Conservation (phyloP, 2,329 filamentous ascomycete species). For the Fusarium beomiforme region DNA sequence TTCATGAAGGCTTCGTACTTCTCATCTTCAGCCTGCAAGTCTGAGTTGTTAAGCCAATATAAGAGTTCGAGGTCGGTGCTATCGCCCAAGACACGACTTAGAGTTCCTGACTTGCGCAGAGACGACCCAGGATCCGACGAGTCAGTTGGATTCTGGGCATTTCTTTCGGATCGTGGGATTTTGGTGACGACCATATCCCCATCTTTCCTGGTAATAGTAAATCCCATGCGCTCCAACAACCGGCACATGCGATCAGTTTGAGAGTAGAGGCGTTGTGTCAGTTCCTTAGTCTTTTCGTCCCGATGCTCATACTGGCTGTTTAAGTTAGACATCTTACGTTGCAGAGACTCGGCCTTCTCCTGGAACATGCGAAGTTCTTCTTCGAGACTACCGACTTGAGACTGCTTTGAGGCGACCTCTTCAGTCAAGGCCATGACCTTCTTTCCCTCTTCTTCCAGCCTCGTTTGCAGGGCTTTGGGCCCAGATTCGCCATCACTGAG, state of each 20-base stretch:
- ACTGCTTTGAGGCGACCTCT: constrained; percentile 78
- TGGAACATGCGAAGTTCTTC: constrained; percentile 77
- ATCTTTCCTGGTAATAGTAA: constrained; percentile 79
- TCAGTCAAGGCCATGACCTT: constrained; percentile 74
- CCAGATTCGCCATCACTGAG: constrained; percentile 87
- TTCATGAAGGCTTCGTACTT: constrained; percentile 81
- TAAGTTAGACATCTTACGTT: constrained; percentile 62
- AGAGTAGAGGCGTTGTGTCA: constrained; percentile 83
- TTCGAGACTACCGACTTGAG: constrained; percentile 79
- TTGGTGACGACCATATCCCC: constrained; percentile 80
- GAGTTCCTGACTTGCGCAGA: constrained; percentile 63
- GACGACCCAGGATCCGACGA: constrained; percentile 65
- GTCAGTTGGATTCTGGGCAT: constrained; percentile 64
- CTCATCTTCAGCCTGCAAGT: constrained; percentile 72
- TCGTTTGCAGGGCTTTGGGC: constrained; percentile 79
- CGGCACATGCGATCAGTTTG: constrained; percentile 86
- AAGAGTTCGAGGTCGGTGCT: constrained; percentile 77
- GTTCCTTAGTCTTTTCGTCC: constrained; percentile 78
- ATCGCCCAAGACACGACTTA: constrained; percentile 66
- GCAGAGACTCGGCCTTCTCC: constrained; percentile 68
- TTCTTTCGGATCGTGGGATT: constrained; percentile 68
- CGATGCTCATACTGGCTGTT: constrained; percentile 73
- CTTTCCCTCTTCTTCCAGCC: constrained; percentile 78
- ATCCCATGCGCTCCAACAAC: constrained; percentile 87
- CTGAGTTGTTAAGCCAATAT: constrained; percentile 81